Percentiles rank a stretch among this genome's conserved stretches.
Evolutionary conservation across 2,329 filamentous ascomycete genomes (phyloP).

Genomic region (Phoma herbarum): DNA sequence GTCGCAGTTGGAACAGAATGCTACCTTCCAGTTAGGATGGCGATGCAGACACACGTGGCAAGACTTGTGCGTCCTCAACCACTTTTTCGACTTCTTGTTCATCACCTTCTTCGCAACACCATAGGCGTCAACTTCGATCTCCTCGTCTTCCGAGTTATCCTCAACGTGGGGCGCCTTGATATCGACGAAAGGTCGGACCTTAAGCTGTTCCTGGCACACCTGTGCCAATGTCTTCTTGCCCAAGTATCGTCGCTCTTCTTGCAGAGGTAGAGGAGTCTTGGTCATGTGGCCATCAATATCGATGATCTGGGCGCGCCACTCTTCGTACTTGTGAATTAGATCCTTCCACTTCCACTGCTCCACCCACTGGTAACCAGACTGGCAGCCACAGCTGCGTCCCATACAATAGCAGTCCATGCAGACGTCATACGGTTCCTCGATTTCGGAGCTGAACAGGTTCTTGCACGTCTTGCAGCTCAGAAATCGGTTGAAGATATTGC

Average conservation of each 20-base stretch:
- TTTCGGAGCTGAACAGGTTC: slow-evolving; percentile 69
- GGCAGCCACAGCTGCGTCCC: slow-evolving; percentile 89
- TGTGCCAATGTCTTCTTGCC: slow-evolving; percentile 85
- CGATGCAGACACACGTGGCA: slow-evolving; percentile 87
- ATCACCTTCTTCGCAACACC: slow-evolving; percentile 70
- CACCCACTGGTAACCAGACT: slow-evolving; percentile 86
- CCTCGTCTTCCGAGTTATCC: slow-evolving; percentile 59
- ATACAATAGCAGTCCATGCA: slow-evolving; percentile 99
- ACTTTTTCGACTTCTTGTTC: slow-evolving; percentile 64
- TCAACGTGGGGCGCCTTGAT: slow-evolving; percentile 68
- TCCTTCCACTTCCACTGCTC: slow-evolving; percentile 92
- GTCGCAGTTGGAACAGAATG: slow-evolving; percentile 78
- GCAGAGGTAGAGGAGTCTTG: slow-evolving; percentile 73
- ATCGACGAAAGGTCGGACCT: slow-evolving; percentile 81
- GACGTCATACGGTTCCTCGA: slow-evolving; percentile 89
- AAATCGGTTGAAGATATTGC: slow-evolving; percentile 97
- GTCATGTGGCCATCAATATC: slow-evolving; percentile 72
- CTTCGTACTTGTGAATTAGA: slow-evolving; percentile 78
- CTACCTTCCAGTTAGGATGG: slow-evolving; percentile 85
- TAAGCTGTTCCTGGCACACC: slow-evolving; percentile 91
- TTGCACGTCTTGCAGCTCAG: slow-evolving; percentile 89
- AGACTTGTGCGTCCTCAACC: slow-evolving; percentile 59
- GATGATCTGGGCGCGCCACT: slow-evolving; percentile 82
- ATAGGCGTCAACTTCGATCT: slow-evolving; percentile 71
- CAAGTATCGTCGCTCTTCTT: slow-evolving; percentile 71